Percentiles rank a stretch among this genome's conserved stretches.
These are phyloP conservation scores for Pseudonectria buxi DNA, from an alignment of 2,329 filamentous ascomycete species.

Conservation along the genomic window DNA sequence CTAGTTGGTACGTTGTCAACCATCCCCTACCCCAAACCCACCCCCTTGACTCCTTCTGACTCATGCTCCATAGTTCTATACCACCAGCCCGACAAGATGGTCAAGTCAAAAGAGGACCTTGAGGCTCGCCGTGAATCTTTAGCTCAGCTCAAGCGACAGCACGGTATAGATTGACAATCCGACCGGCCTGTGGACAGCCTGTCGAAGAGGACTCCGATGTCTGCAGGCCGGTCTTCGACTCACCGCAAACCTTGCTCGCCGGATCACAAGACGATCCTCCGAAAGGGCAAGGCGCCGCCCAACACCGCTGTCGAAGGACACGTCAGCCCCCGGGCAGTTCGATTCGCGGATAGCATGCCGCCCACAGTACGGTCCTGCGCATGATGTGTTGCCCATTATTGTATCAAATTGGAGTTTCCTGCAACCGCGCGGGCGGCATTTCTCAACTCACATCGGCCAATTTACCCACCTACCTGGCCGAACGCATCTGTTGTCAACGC, in stretches of 20 bases:
- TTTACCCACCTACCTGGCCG: background rate
- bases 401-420: constrained; percentile 8
- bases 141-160: constrained; percentile 95
- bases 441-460: background rate
- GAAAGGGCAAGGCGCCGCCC: constrained; percentile 34
- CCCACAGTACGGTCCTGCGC: constrained; percentile 32
- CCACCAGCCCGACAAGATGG: constrained; percentile 60
- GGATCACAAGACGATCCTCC: constrained; percentile 38
- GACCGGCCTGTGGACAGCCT: constrained; percentile 58
- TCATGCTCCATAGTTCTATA: constrained; percentile 43
- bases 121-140: constrained; percentile 92
- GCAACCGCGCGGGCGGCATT: background rate
- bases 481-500: background rate
- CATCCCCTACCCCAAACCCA: background rate
- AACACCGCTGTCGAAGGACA: constrained; percentile 29
- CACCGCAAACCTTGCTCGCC: constrained; percentile 34
- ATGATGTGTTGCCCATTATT: constrained; percentile 23
- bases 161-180: constrained; percentile 95
- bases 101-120: constrained; percentile 86
- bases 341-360: constrained; percentile 35
- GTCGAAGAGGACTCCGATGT: constrained; percentile 39
- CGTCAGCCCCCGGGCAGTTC: constrained; percentile 33
- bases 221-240: constrained; percentile 56
- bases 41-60: constrained; percentile 4
- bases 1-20: constrained; percentile 70